A percentile compares a stretch with the other conserved stretches of the same genome.
Evolutionary conservation across 2,329 filamentous ascomycete genomes (phyloP).

Genomic region (Chaetomium sp.): DNA sequence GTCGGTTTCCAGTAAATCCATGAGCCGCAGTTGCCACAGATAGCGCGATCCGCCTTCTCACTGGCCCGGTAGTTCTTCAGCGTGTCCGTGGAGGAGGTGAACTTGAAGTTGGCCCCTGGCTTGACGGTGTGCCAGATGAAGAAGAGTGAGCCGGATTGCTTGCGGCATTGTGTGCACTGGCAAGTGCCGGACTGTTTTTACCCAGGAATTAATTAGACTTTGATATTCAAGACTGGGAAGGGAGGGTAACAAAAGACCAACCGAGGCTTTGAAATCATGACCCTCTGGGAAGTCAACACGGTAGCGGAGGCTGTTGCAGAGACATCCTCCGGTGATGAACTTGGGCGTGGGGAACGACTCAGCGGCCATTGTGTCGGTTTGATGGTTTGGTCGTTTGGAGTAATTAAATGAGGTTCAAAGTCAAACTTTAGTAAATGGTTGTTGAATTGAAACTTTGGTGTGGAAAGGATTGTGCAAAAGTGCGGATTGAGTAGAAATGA

Average conservation of each 20-base stretch:
- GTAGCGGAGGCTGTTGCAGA: slow-evolving; percentile 46
- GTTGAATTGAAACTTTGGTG: too few species aligned
- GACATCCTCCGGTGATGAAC: slow-evolving; percentile 43
- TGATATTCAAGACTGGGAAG: neutral
- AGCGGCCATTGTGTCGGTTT: slow-evolving; percentile 14
- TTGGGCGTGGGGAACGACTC: slow-evolving; percentile 28
- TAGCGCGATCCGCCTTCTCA: slow-evolving; percentile 36
- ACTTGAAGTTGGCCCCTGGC: slow-evolving; percentile 31
- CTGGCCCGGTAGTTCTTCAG: slow-evolving; percentile 38
- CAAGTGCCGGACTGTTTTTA: slow-evolving; percentile 39
- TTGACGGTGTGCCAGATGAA: slow-evolving; percentile 34
- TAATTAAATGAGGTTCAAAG: too few species aligned
- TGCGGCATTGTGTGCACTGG: slow-evolving; percentile 51
- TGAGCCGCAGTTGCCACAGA: slow-evolving; percentile 44
- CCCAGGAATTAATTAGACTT: too few species aligned
- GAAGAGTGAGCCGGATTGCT: slow-evolving; percentile 43
- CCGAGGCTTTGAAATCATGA: slow-evolving; percentile 35
- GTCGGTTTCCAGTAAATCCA: slow-evolving; percentile 41
- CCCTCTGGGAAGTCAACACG: slow-evolving; percentile 38
- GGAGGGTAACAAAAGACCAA: neutral
- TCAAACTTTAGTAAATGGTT: too few species aligned
- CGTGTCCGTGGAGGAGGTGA: slow-evolving; percentile 27
- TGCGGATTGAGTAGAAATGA: too few species aligned
- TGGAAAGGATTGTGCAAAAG: too few species aligned
- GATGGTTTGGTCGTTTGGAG: neutral